These are phyloP conservation scores for Nosema muscidifuracis DNA, from an alignment of 371 early-diverging fungal species.

Conservation along the genomic window DNA sequence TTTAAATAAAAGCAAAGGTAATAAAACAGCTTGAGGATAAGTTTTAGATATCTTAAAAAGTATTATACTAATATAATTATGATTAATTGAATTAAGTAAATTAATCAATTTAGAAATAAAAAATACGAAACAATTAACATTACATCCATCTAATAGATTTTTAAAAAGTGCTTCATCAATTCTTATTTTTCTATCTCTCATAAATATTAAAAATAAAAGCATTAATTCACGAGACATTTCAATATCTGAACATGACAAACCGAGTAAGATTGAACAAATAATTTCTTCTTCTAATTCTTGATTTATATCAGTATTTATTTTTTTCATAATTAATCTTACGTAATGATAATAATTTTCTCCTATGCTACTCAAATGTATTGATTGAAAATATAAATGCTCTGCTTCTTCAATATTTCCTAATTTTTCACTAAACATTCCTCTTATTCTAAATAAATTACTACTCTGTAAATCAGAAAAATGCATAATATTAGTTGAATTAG, in stretches of 20 bases:
- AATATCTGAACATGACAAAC: slow-evolving; percentile 30
- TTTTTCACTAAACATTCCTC: slow-evolving; percentile 48
- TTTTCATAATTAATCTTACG: slow-evolving; percentile 27
- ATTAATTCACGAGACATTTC: slow-evolving; percentile 33
- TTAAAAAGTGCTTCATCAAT: slow-evolving; percentile 41
- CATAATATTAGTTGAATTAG: slow-evolving; percentile 52
- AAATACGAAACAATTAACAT: slow-evolving; percentile 48
- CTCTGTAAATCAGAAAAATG: slow-evolving; percentile 53
- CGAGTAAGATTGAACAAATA: slow-evolving; percentile 51
- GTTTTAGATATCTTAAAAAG: slow-evolving; percentile 9
- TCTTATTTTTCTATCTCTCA: slow-evolving; percentile 14
- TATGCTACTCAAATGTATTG: slow-evolving; percentile 48
- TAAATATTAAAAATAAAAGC: slow-evolving; percentile 26
- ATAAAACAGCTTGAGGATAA: slow-evolving; percentile 6
- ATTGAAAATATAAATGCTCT: slow-evolving; percentile 51
- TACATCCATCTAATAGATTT: slow-evolving; percentile 18
- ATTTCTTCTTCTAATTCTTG: slow-evolving; percentile 26
- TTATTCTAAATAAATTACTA: slow-evolving; percentile 46
- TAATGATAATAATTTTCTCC: slow-evolving; percentile 53
- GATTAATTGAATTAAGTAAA: slow-evolving; percentile 8
- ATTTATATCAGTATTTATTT: not conserved
- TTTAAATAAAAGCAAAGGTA: not conserved
- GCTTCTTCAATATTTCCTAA: slow-evolving; percentile 42
- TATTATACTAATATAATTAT: not conserved
- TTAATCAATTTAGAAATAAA: slow-evolving; percentile 54